A percentile compares a stretch with the other conserved stretches of the same genome.
Conservation (phyloP, 768 basidiomycete species). For the Rhizopogon roseolus region DNA sequence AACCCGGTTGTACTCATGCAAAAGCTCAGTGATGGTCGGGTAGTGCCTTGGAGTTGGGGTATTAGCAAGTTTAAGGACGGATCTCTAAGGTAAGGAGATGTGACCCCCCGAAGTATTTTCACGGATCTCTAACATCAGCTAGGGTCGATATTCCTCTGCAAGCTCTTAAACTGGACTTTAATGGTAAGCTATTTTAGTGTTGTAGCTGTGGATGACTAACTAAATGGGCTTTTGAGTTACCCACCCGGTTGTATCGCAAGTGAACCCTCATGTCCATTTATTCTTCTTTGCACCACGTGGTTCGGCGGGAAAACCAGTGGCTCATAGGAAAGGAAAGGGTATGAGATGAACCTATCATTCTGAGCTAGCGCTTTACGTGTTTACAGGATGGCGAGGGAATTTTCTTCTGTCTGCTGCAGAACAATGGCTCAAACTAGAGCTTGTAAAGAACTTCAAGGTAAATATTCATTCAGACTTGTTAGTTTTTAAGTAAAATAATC, state of each 20-base stretch:
- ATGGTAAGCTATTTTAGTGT: conserved; percentile 41
- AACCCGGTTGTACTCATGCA: conserved; percentile 96
- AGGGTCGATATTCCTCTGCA: conserved; percentile 96
- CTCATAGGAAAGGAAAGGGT: conserved; percentile 92
- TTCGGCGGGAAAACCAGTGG: conserved; percentile 88
- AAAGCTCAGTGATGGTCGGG: conserved; percentile 72
- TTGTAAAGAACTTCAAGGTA: conserved; percentile 94
- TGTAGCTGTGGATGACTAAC: not conserved
- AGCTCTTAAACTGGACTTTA: conserved; percentile 83
- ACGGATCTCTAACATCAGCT: conserved; percentile 8
- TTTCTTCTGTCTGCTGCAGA: conserved; percentile 89
- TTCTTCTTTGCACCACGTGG: conserved; percentile 94
- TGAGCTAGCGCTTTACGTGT: not conserved
- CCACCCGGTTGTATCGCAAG: conserved; percentile 91
- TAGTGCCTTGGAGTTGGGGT: conserved; percentile 94
- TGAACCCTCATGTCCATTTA: conserved; percentile 86
- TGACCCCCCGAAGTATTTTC: not conserved
- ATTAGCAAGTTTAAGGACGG: conserved; percentile 87
- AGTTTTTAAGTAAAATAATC: conserved; percentile 2
- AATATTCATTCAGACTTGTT: not conserved
- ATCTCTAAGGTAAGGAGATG: conserved; percentile 58
- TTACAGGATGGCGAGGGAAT: conserved; percentile 87
- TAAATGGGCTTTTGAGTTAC: conserved; percentile 50
- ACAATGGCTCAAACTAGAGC: conserved; percentile 91
- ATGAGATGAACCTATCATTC: not conserved